Base-by-base conservation (phyloP, 805 yeast species). In the Lachancea thermotolerans region DNA sequence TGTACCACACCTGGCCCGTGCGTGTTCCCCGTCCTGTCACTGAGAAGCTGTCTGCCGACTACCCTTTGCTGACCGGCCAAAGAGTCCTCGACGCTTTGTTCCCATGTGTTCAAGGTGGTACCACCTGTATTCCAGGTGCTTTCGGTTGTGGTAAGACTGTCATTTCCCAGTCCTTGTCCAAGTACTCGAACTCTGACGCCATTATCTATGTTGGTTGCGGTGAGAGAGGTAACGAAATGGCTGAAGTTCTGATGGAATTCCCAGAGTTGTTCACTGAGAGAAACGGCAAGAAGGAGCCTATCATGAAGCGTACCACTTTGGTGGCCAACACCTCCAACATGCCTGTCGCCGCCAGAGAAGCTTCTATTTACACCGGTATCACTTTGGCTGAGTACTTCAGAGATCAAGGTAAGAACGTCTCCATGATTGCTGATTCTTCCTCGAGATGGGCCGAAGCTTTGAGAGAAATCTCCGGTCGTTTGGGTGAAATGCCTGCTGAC, bases 291-390 rank as follows among this genome's bases (percentile, higher is more conserved):
- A 86, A 90, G 72, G 99, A 93, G 73, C 97, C 98, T 54, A 93
- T 93, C 65, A 93, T 93, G 98, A 93, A 95, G 75, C 95, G 99
- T 76, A 93, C 99, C 35, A 85, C 98, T 32, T 78, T 93, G 67
- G 99, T 93, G 44, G 99, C 99, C 39, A 93, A 93, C 69, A 93
- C 99, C 37, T 91, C 98, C 35, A 93, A 93, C 69, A 93, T 93
- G 99, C 99, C 99, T 44, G 99, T 93, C 59, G 99, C 99, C 52
- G 99, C 99, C 8, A 85, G 99, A 81, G 99, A 93, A 71, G 99
- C 99, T 40, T 93, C 99, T 30, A 93, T 93, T 60, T 93, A 93
- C 72, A 93, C 99, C 12, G 99, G 99, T 77, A 93, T 93, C 62
- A 93, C 99, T 4, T 74, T 93, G 57, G 98, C 99, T 40, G 99